Base-by-base conservation (phyloP, 2,329 filamentous ascomycete species). In the Phaeosphaeria sp. region DNA sequence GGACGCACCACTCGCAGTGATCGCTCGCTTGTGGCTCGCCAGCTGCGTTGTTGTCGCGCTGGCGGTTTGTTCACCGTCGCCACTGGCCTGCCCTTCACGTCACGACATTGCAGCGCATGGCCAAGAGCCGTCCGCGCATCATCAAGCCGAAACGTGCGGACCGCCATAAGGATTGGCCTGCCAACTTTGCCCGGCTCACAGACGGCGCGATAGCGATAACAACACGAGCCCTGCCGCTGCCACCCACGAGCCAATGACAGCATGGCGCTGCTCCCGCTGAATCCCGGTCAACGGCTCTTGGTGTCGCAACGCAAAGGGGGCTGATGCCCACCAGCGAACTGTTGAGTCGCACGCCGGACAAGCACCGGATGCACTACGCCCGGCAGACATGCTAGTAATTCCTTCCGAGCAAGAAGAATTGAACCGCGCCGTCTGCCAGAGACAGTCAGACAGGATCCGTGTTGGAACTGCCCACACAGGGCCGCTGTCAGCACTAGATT, bases 81-180 rank as follows among this genome's bases (percentile, higher is more conserved):
- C 41, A 39, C 36, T 15, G 15, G 51, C 46, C 49, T 46, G 18
- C 52, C 41, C 51, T 56, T 44, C 63, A 68, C 68, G 66, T 66
- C 65, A 70, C 63, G 58, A 67, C 58, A 53, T 53, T 58, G 61
- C 60, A 56, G 58, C 43, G n/a, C 49, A 52, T 55, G 58, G 61
- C 43, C 39, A 49, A 56, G 52, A 58, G 30, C 30, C 30, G 55
- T 59, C 65, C 61, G 62, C 58, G 70, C 52, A 44, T 69, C 70
- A 72, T 74, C 71, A 73, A 71, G 67, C 66, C 60, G 60, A 66
- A 60, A 59, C 62, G 59, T 64, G 59, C 55, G 58, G 61, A 58
- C 63, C 59, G 54, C 58, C 56, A 57, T 59, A 54, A 56, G 63
- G 58, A 66, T 62, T 59, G 64, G 62, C 50, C 51, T 63, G 62